These are phyloP conservation scores for Jamesozyma piceae DNA, from an alignment of 805 yeast genomes.

Conservation along the genomic window DNA sequence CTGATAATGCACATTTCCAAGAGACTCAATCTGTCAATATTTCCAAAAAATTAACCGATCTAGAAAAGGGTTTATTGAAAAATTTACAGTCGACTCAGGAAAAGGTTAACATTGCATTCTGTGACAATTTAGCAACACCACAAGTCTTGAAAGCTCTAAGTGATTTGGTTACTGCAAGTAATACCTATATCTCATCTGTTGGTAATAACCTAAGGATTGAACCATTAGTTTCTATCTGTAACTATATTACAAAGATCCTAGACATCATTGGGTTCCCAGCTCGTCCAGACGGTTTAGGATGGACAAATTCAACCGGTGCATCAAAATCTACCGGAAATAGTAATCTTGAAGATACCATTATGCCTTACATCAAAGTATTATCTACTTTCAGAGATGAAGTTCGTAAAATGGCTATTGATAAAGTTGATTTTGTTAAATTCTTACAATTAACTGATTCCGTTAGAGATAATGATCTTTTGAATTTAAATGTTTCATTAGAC, in stretches of 20 bases:
- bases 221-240: conserved; percentile 52
- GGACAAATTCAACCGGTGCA: conserved; percentile 43
- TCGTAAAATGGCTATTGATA: conserved; percentile 61
- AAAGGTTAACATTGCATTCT: conserved; percentile 65
- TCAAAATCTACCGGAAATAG: neutral
- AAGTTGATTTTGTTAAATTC: conserved; percentile 41
- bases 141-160: conserved; percentile 53
- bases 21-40: conserved; percentile 36
- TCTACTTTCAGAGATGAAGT: conserved; percentile 76
- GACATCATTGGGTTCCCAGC: conserved; percentile 66
- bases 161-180: conserved; percentile 62
- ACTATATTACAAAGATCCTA: conserved; percentile 64
- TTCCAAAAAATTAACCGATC: conserved; percentile 49
- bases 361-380: conserved; percentile 74
- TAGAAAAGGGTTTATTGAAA: conserved; percentile 48
- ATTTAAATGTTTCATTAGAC: conserved; percentile 75
- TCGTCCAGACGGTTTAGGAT: conserved; percentile 67
- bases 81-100: conserved; percentile 44
- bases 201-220: conserved; percentile 50
- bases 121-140: conserved; percentile 83
- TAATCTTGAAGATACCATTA: conserved; percentile 51
- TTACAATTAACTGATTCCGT: conserved; percentile 65
- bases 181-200: conserved; percentile 59
- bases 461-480: conserved; percentile 61
- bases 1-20: conserved; percentile 49